phyloP scores from a whole-genome alignment of 306 rosid genomes.

The Biancaea sappan region DNA sequence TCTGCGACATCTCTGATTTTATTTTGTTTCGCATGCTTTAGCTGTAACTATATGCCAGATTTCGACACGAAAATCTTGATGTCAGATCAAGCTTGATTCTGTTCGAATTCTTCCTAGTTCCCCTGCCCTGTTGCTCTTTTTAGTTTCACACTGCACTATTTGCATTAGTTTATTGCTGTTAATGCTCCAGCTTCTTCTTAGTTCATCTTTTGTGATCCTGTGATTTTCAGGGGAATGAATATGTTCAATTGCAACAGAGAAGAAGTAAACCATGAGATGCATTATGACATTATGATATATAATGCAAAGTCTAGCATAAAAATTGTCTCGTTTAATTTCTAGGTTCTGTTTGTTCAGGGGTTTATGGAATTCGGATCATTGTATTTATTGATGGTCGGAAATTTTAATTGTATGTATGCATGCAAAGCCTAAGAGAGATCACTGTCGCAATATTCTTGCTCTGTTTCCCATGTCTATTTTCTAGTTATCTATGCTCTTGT shows the following conservation, averaged over 20 bases:
- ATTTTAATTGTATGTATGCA: constrained; percentile 5
- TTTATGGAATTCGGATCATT: not conserved
- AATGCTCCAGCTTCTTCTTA: not conserved
- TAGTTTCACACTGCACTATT: not conserved
- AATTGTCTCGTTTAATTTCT: not conserved
- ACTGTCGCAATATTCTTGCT: not conserved
- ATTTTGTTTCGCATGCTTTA: not conserved
- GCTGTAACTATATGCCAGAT: not conserved
- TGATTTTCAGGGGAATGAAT: not conserved
- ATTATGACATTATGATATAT: not conserved
- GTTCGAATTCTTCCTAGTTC: not conserved
- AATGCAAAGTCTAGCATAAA: not conserved
- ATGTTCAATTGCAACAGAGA: not conserved
- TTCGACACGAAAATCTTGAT: not conserved
- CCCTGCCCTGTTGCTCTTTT: not conserved
- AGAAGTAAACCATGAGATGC: not conserved
- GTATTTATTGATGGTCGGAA: not conserved
- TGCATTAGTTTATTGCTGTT: not conserved
- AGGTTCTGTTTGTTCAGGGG: not conserved
- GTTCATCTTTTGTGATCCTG: not conserved
- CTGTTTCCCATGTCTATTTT: constrained; percentile 8
- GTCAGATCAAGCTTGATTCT: not conserved
- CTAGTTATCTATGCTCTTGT: not conserved
- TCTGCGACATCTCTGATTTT: not conserved
- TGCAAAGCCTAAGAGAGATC: constrained; percentile 10